These are phyloP conservation scores for Diospyros lotus DNA, from an alignment of 148 eudicot species.

Conservation along the genomic window DNA sequence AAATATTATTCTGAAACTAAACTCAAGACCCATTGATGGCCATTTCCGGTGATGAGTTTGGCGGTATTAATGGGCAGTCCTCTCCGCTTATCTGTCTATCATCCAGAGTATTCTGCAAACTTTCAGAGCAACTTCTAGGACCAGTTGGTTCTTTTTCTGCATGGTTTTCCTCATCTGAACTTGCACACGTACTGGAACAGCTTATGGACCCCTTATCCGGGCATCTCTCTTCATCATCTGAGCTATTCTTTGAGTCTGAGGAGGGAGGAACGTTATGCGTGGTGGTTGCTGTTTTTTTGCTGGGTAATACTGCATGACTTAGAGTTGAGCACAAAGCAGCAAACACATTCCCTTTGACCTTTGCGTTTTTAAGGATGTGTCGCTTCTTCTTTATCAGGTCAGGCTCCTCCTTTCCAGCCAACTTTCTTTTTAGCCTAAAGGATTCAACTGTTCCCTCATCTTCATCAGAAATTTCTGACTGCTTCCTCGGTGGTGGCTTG, in stretches of 20 bases:
- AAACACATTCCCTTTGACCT: slow-evolving; percentile 59
- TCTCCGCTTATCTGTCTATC: slow-evolving; percentile 36
- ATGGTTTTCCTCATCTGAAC: slow-evolving; percentile 23
- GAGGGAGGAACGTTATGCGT: slow-evolving; percentile 22
- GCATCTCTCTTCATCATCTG: slow-evolving; percentile 31
- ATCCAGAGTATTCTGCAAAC: slow-evolving; percentile 30
- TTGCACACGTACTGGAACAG: slow-evolving; percentile 19
- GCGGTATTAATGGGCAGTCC: slow-evolving; percentile 36
- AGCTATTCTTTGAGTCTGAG: slow-evolving; percentile 25
- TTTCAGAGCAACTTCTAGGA: slow-evolving; percentile 29
- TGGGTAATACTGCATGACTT: slow-evolving; percentile 65
- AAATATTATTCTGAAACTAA: background rate
- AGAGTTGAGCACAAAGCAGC: slow-evolving; percentile 72
- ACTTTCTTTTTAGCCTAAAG: slow-evolving; percentile 58
- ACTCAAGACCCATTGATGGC: slow-evolving; percentile 25
- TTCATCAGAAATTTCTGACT: slow-evolving; percentile 49
- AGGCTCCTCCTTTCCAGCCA: slow-evolving; percentile 48
- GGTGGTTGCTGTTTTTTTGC: slow-evolving; percentile 43
- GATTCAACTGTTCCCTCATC: slow-evolving; percentile 58
- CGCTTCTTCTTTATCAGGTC: slow-evolving; percentile 58
- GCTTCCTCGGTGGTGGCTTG: slow-evolving; percentile 81
- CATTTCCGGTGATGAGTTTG: slow-evolving; percentile 62
- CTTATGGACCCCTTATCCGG: slow-evolving; percentile 31
- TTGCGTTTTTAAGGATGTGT: slow-evolving; percentile 38
- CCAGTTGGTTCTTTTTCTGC: slow-evolving; percentile 22